phyloP scores from a whole-genome alignment of 768 basidiomycete species.

The Naematelia aurantialba region DNA sequence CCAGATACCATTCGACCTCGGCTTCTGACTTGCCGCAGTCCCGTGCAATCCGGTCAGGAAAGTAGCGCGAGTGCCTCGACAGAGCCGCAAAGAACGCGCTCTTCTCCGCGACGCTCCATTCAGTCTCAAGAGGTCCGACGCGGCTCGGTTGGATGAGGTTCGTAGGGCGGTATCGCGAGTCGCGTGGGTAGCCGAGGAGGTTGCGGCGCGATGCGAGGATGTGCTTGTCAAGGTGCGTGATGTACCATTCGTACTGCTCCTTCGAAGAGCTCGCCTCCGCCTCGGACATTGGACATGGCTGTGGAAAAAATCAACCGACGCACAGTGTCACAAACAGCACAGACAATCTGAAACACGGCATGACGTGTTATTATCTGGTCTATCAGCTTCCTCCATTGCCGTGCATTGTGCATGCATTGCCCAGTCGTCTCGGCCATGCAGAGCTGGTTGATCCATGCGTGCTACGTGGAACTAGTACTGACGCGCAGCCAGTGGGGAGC shows the following conservation, averaged over 20 bases:
- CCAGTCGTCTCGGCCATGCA: no score
- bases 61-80: conserved; percentile 62
- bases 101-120: conserved; percentile 70
- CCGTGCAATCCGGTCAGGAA: conserved; percentile 72
- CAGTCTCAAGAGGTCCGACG: not conserved
- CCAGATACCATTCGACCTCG: conserved; percentile 68
- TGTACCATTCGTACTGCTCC: not conserved
- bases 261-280: not conserved
- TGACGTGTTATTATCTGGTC: not conserved
- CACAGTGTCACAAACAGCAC: no score
- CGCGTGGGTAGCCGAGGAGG: not conserved
- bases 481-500: no score
- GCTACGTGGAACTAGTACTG: no score
- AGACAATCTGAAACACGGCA: not conserved
- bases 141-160: not conserved
- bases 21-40: conserved; percentile 64
- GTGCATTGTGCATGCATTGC: not conserved
- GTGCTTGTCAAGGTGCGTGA: not conserved
- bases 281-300: not conserved
- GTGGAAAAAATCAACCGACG: no score
- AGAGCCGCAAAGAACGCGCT: conserved; percentile 68
- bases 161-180: not conserved
- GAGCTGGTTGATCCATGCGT: no score
- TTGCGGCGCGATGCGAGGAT: not conserved
- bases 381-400: no score